These are phyloP conservation scores for Penicillium arizonense DNA, from an alignment of 495 filamentous ascomycete genomes.

Conservation along the genomic window DNA sequence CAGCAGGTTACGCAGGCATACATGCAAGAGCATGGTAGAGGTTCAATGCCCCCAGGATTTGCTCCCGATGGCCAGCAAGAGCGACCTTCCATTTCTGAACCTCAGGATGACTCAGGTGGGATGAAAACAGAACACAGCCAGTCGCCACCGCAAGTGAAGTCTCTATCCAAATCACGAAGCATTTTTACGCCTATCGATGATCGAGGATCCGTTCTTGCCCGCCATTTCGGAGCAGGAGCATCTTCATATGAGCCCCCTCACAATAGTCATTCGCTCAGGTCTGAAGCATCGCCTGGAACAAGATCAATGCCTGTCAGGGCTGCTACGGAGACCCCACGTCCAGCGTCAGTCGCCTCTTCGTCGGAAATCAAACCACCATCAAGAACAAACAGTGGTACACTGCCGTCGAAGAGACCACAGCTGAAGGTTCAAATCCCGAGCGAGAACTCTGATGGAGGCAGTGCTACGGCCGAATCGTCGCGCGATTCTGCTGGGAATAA, in stretches of 20 bases:
- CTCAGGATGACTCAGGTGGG: conserved; percentile 39
- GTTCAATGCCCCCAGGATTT: conserved; percentile 51
- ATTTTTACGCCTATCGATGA: conserved; percentile 98
- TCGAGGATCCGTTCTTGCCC: conserved; percentile 80
- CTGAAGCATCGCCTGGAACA: conserved; percentile 39
- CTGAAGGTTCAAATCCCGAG: conserved; percentile 94
- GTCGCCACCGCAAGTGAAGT: conserved; percentile 60
- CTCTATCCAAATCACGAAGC: conserved; percentile 80
- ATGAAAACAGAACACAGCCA: conserved; percentile 46
- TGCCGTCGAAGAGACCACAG: conserved; percentile 69
- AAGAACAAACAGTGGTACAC: conserved; percentile 66
- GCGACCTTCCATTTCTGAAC: conserved; percentile 39
- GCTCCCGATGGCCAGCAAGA: conserved; percentile 43
- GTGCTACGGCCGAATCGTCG: conserved; percentile 71
- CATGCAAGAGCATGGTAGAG: conserved; percentile 63
- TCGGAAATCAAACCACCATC: conserved; percentile 69
- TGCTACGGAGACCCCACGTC: conserved; percentile 39
- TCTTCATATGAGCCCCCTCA: conserved; percentile 45
- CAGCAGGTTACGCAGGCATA: conserved; percentile 65
- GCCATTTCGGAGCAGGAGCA: conserved; percentile 68
- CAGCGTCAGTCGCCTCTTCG: conserved; percentile 50
- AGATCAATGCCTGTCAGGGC: conserved; percentile 37
- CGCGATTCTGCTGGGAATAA: conserved; percentile 64
- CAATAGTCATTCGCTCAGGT: conserved; percentile 37
- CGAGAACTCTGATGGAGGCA: conserved; percentile 81